These are phyloP conservation scores for Blastocystis sp. DNA, from an alignment of 352 stramenopile species.

Conservation along the genomic window DNA sequence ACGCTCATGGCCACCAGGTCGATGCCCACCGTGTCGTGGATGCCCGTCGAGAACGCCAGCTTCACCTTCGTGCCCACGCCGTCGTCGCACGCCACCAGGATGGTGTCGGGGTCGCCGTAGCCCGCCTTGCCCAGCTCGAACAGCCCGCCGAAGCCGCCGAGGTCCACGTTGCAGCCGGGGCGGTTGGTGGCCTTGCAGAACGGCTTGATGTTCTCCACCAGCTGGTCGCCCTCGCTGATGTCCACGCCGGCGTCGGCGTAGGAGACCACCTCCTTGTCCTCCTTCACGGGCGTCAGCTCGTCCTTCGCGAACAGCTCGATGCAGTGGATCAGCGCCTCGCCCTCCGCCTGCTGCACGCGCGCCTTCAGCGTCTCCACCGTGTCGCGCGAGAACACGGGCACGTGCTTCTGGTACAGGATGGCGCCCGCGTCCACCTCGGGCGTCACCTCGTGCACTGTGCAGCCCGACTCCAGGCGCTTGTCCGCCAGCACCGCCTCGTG, in stretches of 20 bases:
- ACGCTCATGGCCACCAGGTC: constrained; percentile 99
- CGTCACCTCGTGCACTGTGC: constrained; percentile 97
- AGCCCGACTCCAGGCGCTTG: constrained; percentile 89
- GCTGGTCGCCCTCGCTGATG: constrained; percentile 91
- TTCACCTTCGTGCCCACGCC: constrained; percentile 96
- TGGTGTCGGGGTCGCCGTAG: constrained; percentile 90
- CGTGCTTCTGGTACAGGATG: constrained; percentile 93
- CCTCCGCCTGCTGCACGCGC: constrained; percentile 93
- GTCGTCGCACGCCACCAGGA: constrained; percentile 93
- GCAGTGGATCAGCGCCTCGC: constrained; percentile 85
- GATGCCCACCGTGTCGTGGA: constrained; percentile 92
- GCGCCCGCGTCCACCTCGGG: constrained; percentile 92
- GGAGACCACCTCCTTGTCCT: constrained; percentile 81
- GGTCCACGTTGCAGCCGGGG: constrained; percentile 89
- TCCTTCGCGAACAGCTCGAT: constrained; percentile 75
- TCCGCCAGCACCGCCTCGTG: constrained; percentile 94
- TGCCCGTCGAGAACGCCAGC: constrained; percentile 75
- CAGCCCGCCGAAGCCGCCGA: constrained; percentile 93
- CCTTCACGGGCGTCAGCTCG: constrained; percentile 38
- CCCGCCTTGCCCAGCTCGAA: constrained; percentile 93
- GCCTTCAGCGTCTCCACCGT: constrained; percentile 91
- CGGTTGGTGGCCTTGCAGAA: constrained; percentile 92
- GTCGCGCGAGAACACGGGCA: constrained; percentile 82
- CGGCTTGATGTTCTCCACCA: constrained; percentile 95
- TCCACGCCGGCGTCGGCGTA: constrained; percentile 95